phyloP scores from a whole-genome alignment of 2,329 filamentous ascomycete genomes.

The Exophiala lecanii-corni region DNA sequence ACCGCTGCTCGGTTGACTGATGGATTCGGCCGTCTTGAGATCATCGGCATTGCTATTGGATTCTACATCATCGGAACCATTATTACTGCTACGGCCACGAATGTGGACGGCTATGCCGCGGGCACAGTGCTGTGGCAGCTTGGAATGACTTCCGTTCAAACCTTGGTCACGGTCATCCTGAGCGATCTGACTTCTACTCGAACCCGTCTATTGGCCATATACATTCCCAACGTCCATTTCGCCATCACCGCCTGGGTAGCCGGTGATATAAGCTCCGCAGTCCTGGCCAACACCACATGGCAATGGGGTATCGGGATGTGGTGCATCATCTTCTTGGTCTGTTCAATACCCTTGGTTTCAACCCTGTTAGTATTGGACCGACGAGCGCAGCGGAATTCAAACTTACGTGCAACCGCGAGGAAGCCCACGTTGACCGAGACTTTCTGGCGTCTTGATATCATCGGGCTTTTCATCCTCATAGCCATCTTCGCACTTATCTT shows the following conservation, averaged over 20 bases:
- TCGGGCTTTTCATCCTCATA: conserved; percentile 40
- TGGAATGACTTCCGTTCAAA: background rate
- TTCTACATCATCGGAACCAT: conserved; percentile 1
- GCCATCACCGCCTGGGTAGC: conserved; percentile 3
- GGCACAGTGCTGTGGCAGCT: conserved; percentile 1
- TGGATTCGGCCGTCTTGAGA: conserved; percentile 1
- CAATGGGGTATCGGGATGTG: conserved; percentile 3
- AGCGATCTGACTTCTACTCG: background rate
- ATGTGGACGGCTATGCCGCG: conserved; percentile 1
- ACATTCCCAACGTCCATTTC: conserved; percentile 1
- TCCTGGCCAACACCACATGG: conserved; percentile 1
- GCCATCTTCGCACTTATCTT: conserved; percentile 49
- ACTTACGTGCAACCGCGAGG: background rate
- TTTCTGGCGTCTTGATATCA: conserved; percentile 2
- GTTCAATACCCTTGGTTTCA: background rate
- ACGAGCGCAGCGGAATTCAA: background rate
- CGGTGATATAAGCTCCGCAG: background rate
- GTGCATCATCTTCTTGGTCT: conserved; percentile 1
- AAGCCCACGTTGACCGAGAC: background rate
- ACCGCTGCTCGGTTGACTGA: background rate
- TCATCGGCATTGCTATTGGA: conserved; percentile 1
- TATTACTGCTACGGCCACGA: background rate
- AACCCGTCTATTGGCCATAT: background rate
- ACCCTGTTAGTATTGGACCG: conserved; percentile 1
- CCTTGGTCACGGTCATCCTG: background rate